Base-by-base conservation (phyloP, 2,329 filamentous ascomycete genomes). In the Diaporthe sp. region DNA sequence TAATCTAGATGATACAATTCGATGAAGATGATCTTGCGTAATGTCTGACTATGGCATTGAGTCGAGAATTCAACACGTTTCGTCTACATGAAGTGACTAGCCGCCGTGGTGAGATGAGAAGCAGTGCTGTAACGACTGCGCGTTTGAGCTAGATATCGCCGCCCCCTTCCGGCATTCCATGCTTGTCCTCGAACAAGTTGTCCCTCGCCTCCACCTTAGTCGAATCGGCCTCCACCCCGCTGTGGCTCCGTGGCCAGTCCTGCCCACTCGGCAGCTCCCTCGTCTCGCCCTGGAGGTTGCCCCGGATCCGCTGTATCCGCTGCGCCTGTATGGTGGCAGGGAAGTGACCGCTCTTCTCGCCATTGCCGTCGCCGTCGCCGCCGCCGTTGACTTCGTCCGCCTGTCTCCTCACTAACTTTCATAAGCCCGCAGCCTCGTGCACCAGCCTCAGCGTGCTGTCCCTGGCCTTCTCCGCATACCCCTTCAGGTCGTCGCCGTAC, bases 401-500 rank as follows among this genome's bases (percentile, higher is more conserved):
- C 28, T 73, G 45, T 25, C 42, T 66, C 33, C 22, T 67, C 45
- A 52, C 13, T 67, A 67, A 2, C 0, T 28, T 15, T 67, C 61
- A 67, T 52, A 67, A 67, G 12, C 45, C 67, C 8, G 70, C 55
- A 10, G 75, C 73, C 52, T 76, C 75, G 13, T 70, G 55, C 10
- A 76, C 28, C 17, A 73, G 50, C 25, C 17, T 66, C 40, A 45
- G 58, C 38, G 71, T 68, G 10, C 15, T 68, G 2, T 77, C 77
- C 58, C 33, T 75, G 2, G 77, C 81, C 72, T 79, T 81, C 17
- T 77, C 77, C 1, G 80, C 79, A 52, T 77, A 83, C 40, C 52
- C 54, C 19, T 58, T 68, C 67, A 83, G 42, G 40, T 82, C 79
- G 28, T 81, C 78, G 0, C 80, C 80, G 40, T 81, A 82, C 74